These are phyloP conservation scores for Neocatenulostroma microsporum DNA, from an alignment of 2,329 filamentous ascomycete species.

Conservation along the genomic window DNA sequence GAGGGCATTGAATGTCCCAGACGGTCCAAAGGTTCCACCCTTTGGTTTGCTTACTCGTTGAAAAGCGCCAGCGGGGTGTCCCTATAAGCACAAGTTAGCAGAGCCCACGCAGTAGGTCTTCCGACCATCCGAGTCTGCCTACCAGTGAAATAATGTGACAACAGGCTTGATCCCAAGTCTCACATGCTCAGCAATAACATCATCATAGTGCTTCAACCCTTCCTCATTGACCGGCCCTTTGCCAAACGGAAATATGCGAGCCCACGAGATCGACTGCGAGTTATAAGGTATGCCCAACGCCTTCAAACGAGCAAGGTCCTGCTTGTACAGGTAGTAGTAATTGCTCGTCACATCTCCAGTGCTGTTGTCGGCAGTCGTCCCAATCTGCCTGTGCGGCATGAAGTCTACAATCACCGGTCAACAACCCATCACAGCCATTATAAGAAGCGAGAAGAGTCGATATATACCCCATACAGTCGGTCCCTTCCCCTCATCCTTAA, in stretches of 20 bases:
- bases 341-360: slow-evolving; percentile 35
- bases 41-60: no score
- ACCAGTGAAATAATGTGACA: slow-evolving; percentile 40
- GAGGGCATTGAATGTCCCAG: no score
- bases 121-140: background rate
- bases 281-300: slow-evolving; percentile 30
- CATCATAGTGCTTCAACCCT: slow-evolving; percentile 42
- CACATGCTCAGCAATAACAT: slow-evolving; percentile 35
- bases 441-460: no score
- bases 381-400: slow-evolving; percentile 12
- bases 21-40: no score
- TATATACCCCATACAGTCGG: slow-evolving; percentile 26
- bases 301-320: slow-evolving; percentile 32
- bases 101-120: background rate
- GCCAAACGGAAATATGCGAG: slow-evolving; percentile 43
- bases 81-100: background rate
- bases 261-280: slow-evolving; percentile 42
- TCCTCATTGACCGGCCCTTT: slow-evolving; percentile 40
- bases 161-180: slow-evolving; percentile 31
- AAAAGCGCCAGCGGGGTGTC: slow-evolving; percentile 3
- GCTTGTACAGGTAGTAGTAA: slow-evolving; percentile 43
- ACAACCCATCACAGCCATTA: no score
- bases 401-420: no score
- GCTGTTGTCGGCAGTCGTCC: slow-evolving; percentile 25
- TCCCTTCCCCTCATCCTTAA: slow-evolving; percentile 23